Conservation (phyloP, 78 protist genomes). For the Dictyostelium purpureum region DNA sequence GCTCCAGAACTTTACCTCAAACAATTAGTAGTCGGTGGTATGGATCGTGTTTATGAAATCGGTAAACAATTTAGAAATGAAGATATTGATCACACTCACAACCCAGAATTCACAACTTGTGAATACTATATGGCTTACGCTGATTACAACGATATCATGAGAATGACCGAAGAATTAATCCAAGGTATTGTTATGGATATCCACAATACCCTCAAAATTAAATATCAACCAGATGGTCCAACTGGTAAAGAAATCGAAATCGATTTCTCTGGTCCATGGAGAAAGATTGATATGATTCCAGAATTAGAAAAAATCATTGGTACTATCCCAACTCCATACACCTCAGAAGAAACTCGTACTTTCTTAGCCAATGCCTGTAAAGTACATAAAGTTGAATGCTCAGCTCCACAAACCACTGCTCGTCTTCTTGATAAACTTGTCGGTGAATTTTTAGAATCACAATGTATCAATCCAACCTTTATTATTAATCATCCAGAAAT, state of each 20-base stretch:
- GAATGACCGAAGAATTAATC: slow-evolving; percentile 95
- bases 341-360: slow-evolving; percentile 72
- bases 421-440: slow-evolving; percentile 98
- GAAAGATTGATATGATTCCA: slow-evolving; percentile 92
- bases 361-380: slow-evolving; percentile 84
- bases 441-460: slow-evolving; percentile 95
- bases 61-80: slow-evolving; percentile 99
- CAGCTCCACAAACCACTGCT: slow-evolving; percentile 97
- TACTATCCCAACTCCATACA: slow-evolving; percentile 80
- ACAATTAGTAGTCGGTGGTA: slow-evolving; percentile 98
- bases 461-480: slow-evolving; percentile 98
- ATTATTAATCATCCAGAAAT: slow-evolving; percentile 98
- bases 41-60: slow-evolving; percentile 99
- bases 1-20: slow-evolving; percentile 99
- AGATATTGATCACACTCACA: slow-evolving; percentile 99
- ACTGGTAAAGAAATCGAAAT: slow-evolving; percentile 77
- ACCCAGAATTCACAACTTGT: slow-evolving; percentile 99
- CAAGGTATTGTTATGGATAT: slow-evolving; percentile 82
- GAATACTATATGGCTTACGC: slow-evolving; percentile 99
- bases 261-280: slow-evolving; percentile 99
- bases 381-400: slow-evolving; percentile 89
- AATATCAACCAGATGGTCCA: slow-evolving; percentile 88
- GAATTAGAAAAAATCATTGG: slow-evolving; percentile 88
- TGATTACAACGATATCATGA: slow-evolving; percentile 99
- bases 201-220: slow-evolving; percentile 77